These are phyloP conservation scores for Fusarium austroafricanum DNA, from an alignment of 2,329 filamentous ascomycete species.

Conservation along the genomic window DNA sequence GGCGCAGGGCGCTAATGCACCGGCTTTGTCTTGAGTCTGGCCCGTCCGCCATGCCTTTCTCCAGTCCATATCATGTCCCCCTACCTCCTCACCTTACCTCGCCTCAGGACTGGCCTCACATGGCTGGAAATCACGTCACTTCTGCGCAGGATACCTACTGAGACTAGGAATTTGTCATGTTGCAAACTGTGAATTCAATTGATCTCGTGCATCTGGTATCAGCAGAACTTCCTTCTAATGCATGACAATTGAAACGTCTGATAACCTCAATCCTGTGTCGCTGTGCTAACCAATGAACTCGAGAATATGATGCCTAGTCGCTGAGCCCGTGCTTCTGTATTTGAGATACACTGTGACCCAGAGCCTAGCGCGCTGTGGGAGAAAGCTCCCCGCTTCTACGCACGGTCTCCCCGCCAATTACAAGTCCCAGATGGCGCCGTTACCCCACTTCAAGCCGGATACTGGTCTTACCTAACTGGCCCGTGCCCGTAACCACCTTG, in stretches of 20 bases:
- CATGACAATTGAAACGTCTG: conserved; percentile 1
- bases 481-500: conserved; percentile 35
- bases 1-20: conserved; percentile 42
- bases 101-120: conserved; percentile 32
- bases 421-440: conserved; percentile 10
- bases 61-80: conserved; percentile 16
- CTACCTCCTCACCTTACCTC: background rate
- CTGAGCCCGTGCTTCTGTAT: conserved; percentile 6
- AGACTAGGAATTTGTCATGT: background rate
- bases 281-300: background rate
- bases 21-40: conserved; percentile 35
- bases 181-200: background rate
- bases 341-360: conserved; percentile 22
- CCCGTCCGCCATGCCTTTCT: conserved; percentile 6
- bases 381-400: conserved; percentile 36
- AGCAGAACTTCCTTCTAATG: background rate
- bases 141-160: background rate
- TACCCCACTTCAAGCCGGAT: conserved; percentile 36
- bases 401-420: conserved; percentile 35
- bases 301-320: background rate
- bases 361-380: conserved; percentile 31
- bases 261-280: background rate
- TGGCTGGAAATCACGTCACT: conserved; percentile 21
- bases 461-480: conserved; percentile 25
- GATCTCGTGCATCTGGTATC: conserved; percentile 1